These are phyloP conservation scores for Lentinula lateritia DNA, from an alignment of 768 basidiomycete species.

Conservation along the genomic window DNA sequence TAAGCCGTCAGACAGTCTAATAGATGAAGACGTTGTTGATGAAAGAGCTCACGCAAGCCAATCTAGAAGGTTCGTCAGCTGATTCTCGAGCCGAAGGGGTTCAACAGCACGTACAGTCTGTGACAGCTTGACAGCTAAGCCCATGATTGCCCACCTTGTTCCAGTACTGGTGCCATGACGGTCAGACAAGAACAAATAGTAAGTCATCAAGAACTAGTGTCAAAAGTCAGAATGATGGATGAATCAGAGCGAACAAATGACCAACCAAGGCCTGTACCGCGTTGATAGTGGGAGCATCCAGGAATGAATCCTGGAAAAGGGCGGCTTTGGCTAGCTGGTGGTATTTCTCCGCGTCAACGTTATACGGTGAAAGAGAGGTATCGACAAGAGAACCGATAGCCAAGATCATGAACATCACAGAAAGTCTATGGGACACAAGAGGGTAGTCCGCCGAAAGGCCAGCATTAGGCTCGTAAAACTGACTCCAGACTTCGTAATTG, in stretches of 20 bases:
- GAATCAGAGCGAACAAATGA: constrained; percentile 11
- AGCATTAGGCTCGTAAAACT: constrained; percentile 47
- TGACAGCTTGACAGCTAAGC: constrained; percentile 62
- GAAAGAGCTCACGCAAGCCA: constrained; percentile 52
- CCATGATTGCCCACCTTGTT: constrained; percentile 63
- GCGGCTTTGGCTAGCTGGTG: constrained; percentile 62
- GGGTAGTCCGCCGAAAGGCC: constrained; percentile 44
- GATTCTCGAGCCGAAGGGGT: background rate
- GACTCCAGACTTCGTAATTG: constrained; percentile 51
- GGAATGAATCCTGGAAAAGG: constrained; percentile 57
- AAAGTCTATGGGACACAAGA: constrained; percentile 52
- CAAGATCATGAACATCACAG: constrained; percentile 61
- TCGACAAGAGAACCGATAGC: constrained; percentile 65
- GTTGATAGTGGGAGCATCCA: constrained; percentile 63
- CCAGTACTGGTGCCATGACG: constrained; percentile 63
- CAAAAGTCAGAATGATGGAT: constrained; percentile 8
- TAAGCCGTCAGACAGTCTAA: background rate
- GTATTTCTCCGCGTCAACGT: constrained; percentile 65
- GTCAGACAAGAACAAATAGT: constrained; percentile 64
- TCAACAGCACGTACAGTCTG: constrained; percentile 49
- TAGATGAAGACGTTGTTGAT: background rate
- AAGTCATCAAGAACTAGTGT: constrained; percentile 60
- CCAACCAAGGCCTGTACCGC: constrained; percentile 64
- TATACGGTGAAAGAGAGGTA: constrained; percentile 48
- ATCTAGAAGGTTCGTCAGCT: constrained; percentile 36